A percentile compares a stretch with the other conserved stretches of the same genome.
phyloP scores from a whole-genome alignment of 768 basidiomycete species.

The Roridomyces roridus region DNA sequence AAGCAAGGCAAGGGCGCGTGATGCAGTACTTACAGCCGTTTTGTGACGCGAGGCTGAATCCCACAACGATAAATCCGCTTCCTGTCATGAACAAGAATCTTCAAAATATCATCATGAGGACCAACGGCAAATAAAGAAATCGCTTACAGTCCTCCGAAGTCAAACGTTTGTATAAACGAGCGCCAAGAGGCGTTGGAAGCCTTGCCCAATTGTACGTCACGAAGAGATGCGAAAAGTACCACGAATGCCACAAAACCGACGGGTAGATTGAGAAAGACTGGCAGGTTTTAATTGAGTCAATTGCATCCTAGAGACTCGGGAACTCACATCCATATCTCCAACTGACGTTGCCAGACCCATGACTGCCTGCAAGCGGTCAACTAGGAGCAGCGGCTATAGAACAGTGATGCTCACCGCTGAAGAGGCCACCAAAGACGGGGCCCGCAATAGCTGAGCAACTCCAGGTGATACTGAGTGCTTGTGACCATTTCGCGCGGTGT shows the following conservation, averaged over 20 bases:
- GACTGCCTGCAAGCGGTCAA: slow-evolving; percentile 35
- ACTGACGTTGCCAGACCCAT: slow-evolving; percentile 45
- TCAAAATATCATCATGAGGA: slow-evolving; percentile 21
- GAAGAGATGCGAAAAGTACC: slow-evolving; percentile 66
- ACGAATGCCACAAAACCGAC: slow-evolving; percentile 66
- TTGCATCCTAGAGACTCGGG: slow-evolving; percentile 7
- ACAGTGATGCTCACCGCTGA: slow-evolving; percentile 63
- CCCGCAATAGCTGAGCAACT: slow-evolving; percentile 86
- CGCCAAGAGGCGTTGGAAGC: slow-evolving; percentile 61
- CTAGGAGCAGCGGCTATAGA: slow-evolving; percentile 21
- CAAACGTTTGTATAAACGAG: slow-evolving; percentile 62
- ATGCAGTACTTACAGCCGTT: slow-evolving; percentile 64
- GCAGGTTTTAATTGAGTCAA: slow-evolving; percentile 16
- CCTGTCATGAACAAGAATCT: slow-evolving; percentile 79
- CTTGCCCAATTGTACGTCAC: slow-evolving; percentile 54
- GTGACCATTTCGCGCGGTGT: slow-evolving; percentile 82
- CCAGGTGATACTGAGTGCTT: slow-evolving; percentile 86
- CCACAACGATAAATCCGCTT: slow-evolving; percentile 76
- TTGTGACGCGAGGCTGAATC: slow-evolving; percentile 77
- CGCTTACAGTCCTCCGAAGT: slow-evolving; percentile 80
- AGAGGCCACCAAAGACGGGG: slow-evolving; percentile 81
- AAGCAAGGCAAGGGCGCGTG: slow-evolving; percentile 4
- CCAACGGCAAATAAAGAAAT: slow-evolving; percentile 22
- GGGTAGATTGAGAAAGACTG: slow-evolving; percentile 87
- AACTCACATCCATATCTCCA: slow-evolving; percentile 91